Evolutionary conservation across 2,329 filamentous ascomycete species (phyloP), one percentile per base, ranked within the genome.

Genomic region (Aspergillus candidus): DNA sequence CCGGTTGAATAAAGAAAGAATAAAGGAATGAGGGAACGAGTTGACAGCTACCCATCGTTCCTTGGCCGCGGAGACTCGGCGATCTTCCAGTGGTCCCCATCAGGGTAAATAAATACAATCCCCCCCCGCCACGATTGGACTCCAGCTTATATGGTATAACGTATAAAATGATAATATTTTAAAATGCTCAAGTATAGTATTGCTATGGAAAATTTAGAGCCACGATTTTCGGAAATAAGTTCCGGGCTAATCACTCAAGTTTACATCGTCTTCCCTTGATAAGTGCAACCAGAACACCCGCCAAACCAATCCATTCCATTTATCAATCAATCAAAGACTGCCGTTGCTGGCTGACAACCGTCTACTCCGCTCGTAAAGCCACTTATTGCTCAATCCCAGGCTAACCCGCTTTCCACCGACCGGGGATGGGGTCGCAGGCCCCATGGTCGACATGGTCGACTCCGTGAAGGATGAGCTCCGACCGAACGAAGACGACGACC

Each of bases 321-420:
- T 10, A 27, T 27, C 22, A 27, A 27, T 27, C 22, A 10, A 27
- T 59, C 44, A 66, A 50, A 64, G 54, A 44, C 61, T 54, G 30
- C 64, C 63, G 41, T 64, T 66, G 48, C 63, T 66, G 11, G 66
- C 56, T 31, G 66, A 69, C 17, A 67, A 51, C 22, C 62, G 58
- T 35, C 64, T 58, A 40, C 86, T 84, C 68, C 83, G 87, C 67
- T 96, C 88, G 61, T 95, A 97, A 48, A 96, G 68, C 91, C 91
- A 97, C 70, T 93, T 94, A 71, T 82, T 95, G 67, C 91, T 96
- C 60, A 96, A 61, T 1, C 82, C 82, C 41, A 94, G 80, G 53
- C 80, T 89, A 34, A 83, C 82, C 44, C 81, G 78, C 70, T 85
- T 88, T 32, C 77, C 63, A 40, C 57, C 75, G 5, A 73, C 69